Conservation (phyloP, 495 filamentous ascomycete species). For the Hyaloscypha bicolor region DNA sequence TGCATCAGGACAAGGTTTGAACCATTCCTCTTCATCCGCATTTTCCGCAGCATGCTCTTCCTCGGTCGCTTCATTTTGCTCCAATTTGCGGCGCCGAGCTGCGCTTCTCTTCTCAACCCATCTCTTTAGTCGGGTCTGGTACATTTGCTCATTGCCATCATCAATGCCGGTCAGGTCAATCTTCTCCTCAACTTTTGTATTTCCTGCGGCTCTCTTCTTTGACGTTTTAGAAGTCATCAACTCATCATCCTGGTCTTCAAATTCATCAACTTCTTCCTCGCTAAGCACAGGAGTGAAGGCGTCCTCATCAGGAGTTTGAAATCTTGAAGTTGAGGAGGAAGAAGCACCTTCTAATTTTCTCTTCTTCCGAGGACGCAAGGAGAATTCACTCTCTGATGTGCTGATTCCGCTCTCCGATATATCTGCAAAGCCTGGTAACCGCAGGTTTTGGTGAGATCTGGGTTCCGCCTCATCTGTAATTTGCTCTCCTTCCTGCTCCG, state of each 20-base stretch:
- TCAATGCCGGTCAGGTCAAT: constrained; percentile 79
- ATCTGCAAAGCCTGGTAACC: constrained; percentile 75
- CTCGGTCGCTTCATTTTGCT: constrained; percentile 34
- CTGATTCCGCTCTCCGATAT: constrained; percentile 35
- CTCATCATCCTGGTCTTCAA: constrained; percentile 45
- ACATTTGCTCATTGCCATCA: constrained; percentile 87
- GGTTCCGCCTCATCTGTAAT: constrained; percentile 44
- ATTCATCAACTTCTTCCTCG: constrained; percentile 26
- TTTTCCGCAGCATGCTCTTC: constrained; percentile 34
- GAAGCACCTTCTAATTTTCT: constrained; percentile 23
- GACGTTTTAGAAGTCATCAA: constrained; percentile 43
- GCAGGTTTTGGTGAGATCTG: constrained; percentile 79
- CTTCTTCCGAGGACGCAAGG: constrained; percentile 52
- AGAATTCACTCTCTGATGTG: constrained; percentile 50
- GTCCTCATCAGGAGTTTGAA: constrained; percentile 22
- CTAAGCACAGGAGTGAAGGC: constrained; percentile 19
- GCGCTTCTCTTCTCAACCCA: constrained; percentile 72
- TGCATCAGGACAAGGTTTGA: constrained; percentile 78
- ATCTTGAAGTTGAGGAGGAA: neutral
- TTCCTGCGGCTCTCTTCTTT: constrained; percentile 31
- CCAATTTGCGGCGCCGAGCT: constrained; percentile 43
- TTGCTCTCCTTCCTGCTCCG: constrained; percentile 48
- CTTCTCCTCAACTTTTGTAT: constrained; percentile 47
- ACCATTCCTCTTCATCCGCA: constrained; percentile 72
- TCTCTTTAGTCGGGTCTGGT: constrained; percentile 70